A percentile compares a stretch with the other conserved stretches of the same genome.
Conservation (phyloP, 164 flowering plant species). For the Warburgia ugandensis region DNA sequence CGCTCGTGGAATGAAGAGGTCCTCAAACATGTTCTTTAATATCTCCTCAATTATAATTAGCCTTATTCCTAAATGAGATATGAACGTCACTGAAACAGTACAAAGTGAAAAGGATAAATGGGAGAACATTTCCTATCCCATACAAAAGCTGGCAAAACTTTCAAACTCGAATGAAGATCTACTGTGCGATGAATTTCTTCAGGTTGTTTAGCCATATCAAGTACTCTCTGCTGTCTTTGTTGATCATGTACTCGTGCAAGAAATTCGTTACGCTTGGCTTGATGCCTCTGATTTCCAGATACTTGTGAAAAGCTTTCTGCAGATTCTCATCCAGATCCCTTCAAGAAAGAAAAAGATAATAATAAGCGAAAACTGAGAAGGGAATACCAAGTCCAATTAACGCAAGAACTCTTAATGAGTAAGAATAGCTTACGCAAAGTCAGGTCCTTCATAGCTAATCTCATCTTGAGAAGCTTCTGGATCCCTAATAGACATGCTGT, state of each 20-base stretch:
- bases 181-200: slow-evolving; percentile 61
- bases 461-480: slow-evolving; percentile 54
- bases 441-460: slow-evolving; percentile 79
- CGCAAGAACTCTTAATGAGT: neutral
- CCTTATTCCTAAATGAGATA: too few species aligned
- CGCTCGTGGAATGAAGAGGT: too few species aligned
- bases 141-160: neutral
- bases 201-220: slow-evolving; percentile 70
- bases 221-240: slow-evolving; percentile 78
- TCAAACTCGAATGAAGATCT: neutral
- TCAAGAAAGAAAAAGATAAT: slow-evolving; percentile 8
- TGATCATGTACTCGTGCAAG: slow-evolving; percentile 84
- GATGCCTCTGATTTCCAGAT: slow-evolving; percentile 84
- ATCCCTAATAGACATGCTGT: slow-evolving; percentile 47
- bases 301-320: slow-evolving; percentile 82
- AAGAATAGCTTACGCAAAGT: slow-evolving; percentile 52
- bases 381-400: neutral
- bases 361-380: neutral
- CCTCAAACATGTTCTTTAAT: too few species aligned
- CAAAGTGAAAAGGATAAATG: neutral
- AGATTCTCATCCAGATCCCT: slow-evolving; percentile 97
- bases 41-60: too few species aligned
- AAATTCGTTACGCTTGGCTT: slow-evolving; percentile 70
- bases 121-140: neutral
- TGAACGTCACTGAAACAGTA: too few species aligned